Evolutionary conservation across 805 yeast genomes (phyloP).

Genomic region (Nakazawaea molendinolei): DNA sequence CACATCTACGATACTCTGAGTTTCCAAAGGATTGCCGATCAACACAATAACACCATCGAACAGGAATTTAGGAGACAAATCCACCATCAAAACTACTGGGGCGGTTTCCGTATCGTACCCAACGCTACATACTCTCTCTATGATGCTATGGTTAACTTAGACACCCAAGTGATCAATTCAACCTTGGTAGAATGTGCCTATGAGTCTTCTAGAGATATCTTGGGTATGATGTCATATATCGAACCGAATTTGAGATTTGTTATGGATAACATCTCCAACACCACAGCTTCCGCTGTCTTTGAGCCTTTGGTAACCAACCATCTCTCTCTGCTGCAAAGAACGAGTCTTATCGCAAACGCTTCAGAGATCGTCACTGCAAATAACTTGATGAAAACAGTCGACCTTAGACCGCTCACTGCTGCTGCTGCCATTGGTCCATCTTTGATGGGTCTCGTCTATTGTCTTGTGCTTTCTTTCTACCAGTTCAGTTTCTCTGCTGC

Average conservation of each 20-base stretch:
- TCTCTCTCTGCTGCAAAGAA: neutral
- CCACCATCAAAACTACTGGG: slow-evolving; percentile 61
- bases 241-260: slow-evolving; percentile 34
- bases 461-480: slow-evolving; percentile 62
- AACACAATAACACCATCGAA: slow-evolving; percentile 22
- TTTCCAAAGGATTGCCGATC: slow-evolving; percentile 23
- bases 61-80: slow-evolving; percentile 37
- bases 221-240: slow-evolving; percentile 38
- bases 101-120: slow-evolving; percentile 43
- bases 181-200: slow-evolving; percentile 33
- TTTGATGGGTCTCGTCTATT: slow-evolving; percentile 70
- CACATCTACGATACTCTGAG: slow-evolving; percentile 18
- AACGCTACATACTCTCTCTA: slow-evolving; percentile 36
- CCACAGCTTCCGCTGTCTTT: neutral
- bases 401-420: slow-evolving; percentile 42
- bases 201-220: slow-evolving; percentile 60
- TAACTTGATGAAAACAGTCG: slow-evolving; percentile 24
- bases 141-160: slow-evolving; percentile 32
- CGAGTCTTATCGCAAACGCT: neutral
- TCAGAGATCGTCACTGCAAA: slow-evolving; percentile 14
- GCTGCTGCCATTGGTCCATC: slow-evolving; percentile 55
- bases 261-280: slow-evolving; percentile 21
- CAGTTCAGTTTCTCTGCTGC: slow-evolving; percentile 54
- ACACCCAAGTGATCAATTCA: slow-evolving; percentile 23
- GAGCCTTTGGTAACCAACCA: neutral